Evolutionary conservation across 2,329 filamentous ascomycete genomes (phyloP).

Genomic region (Trichoderma oligosporum): DNA sequence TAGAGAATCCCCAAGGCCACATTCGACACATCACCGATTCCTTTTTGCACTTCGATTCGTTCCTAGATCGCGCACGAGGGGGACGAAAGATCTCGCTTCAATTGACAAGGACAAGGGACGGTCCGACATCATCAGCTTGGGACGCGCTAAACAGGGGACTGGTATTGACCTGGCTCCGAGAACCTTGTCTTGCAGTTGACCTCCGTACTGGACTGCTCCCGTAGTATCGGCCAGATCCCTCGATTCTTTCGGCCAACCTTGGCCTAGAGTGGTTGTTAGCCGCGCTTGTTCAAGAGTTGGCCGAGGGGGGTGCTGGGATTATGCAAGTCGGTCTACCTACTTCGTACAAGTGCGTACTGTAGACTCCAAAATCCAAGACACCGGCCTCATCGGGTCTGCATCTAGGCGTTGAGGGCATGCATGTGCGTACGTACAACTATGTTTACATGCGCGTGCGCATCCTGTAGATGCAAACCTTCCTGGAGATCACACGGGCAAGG

Average conservation of each 20-base stretch:
- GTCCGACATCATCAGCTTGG: slow-evolving; percentile 14
- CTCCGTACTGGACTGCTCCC: neutral
- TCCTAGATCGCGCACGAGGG: slow-evolving; percentile 18
- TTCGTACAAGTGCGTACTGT: neutral
- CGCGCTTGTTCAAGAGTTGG: slow-evolving; percentile 10
- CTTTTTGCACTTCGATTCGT: slow-evolving; percentile 11
- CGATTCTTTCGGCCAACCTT: slow-evolving; percentile 18
- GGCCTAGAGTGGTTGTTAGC: slow-evolving; percentile 8
- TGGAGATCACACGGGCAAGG: slow-evolving; percentile 12
- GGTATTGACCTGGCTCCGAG: neutral
- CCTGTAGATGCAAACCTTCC: slow-evolving; percentile 11
- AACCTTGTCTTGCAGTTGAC: slow-evolving; percentile 2
- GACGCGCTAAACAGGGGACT: neutral
- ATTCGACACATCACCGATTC: neutral
- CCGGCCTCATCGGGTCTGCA: slow-evolving; percentile 3
- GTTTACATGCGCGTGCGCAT: slow-evolving; percentile 1
- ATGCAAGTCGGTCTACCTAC: neutral
- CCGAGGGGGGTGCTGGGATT: slow-evolving; percentile 11
- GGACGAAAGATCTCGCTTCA: slow-evolving; percentile 18
- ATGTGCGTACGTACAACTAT: slow-evolving; percentile 1
- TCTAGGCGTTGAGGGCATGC: slow-evolving; percentile 4
- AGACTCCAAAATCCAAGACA: neutral
- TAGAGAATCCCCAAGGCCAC: neutral
- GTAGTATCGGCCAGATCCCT: slow-evolving; percentile 18
- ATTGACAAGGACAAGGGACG: slow-evolving; percentile 19